Percentiles rank a stretch among this genome's conserved stretches.
phyloP scores from a whole-genome alignment of 306 rosid species.

The Cicer pinnatifidum region DNA sequence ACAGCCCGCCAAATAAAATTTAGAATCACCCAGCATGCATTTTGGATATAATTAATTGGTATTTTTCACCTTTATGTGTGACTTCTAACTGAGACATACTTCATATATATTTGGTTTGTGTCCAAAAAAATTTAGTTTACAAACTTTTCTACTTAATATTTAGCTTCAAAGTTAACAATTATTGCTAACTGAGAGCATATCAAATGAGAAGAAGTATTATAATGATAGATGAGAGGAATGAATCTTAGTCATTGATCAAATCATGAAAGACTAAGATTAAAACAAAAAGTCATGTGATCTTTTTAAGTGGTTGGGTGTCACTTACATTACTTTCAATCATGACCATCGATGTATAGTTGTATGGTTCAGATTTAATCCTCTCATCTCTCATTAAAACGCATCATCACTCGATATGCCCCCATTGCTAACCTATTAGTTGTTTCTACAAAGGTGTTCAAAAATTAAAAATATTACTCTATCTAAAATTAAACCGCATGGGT shows the following conservation, averaged over 20 bases:
- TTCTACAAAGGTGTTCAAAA: background rate
- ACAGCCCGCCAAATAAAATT: conserved; percentile 15
- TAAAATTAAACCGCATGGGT: background rate
- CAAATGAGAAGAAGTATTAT: no score
- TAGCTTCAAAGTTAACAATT: background rate
- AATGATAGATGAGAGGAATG: no score
- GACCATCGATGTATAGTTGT: no score
- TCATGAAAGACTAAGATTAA: no score
- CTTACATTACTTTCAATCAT: no score
- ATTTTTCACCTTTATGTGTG: background rate
- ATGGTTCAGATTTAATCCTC: no score
- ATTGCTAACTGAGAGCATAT: background rate
- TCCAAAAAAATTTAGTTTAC: background rate
- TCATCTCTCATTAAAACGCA: no score
- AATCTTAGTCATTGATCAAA: no score
- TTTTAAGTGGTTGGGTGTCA: no score
- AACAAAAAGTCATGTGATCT: no score
- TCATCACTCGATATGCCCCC: no score
- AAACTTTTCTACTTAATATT: conserved; percentile 1
- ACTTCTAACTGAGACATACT: conserved; percentile 7
- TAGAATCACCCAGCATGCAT: conserved; percentile 24
- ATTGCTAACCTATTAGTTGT: background rate
- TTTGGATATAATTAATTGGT: conserved; percentile 1
- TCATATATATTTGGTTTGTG: background rate
- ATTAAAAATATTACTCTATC: conserved; percentile 7